Evolutionary conservation across 345 rosid genomes (phyloP).

Genomic region (Salix purpurea): DNA sequence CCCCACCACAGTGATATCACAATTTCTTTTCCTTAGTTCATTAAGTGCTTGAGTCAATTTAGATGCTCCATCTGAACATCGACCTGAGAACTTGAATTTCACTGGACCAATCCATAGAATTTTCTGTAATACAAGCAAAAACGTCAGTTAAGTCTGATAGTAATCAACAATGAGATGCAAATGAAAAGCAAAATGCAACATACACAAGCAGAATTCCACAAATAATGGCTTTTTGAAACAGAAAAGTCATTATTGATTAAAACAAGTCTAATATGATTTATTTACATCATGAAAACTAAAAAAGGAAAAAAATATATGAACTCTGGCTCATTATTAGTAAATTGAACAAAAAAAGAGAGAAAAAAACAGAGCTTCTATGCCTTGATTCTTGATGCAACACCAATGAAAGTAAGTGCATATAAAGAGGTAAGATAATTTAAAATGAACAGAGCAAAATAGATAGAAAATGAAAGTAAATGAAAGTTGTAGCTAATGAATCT

Average conservation of each 20-base stretch:
- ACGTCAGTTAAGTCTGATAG: constrained; percentile 7
- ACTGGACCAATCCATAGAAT: constrained; percentile 59
- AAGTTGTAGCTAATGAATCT: too few species aligned
- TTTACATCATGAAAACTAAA: not conserved
- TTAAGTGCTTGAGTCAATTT: constrained; percentile 37
- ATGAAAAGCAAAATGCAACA: too few species aligned
- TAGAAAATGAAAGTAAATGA: too few species aligned
- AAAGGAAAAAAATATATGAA: not conserved
- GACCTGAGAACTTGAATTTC: constrained; percentile 36
- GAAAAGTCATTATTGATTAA: too few species aligned
- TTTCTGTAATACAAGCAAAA: constrained; percentile 34
- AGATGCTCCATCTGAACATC: constrained; percentile 30
- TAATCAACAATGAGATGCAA: not conserved
- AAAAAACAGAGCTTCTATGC: not conserved
- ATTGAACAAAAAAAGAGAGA: not conserved
- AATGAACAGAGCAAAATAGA: too few species aligned
- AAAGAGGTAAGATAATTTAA: too few species aligned
- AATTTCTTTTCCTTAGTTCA: constrained; percentile 30
- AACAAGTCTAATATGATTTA: not conserved
- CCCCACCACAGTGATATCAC: constrained; percentile 49
- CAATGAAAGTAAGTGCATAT: too few species aligned
- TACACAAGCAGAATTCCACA: too few species aligned
- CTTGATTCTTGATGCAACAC: too few species aligned
- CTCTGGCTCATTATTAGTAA: not conserved
- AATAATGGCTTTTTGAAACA: too few species aligned